Evolutionary conservation across 192 early-diverging fungal genomes (phyloP), one percentile per base, ranked within the genome.

Genomic region (Gorgonomyces haynaldii): DNA sequence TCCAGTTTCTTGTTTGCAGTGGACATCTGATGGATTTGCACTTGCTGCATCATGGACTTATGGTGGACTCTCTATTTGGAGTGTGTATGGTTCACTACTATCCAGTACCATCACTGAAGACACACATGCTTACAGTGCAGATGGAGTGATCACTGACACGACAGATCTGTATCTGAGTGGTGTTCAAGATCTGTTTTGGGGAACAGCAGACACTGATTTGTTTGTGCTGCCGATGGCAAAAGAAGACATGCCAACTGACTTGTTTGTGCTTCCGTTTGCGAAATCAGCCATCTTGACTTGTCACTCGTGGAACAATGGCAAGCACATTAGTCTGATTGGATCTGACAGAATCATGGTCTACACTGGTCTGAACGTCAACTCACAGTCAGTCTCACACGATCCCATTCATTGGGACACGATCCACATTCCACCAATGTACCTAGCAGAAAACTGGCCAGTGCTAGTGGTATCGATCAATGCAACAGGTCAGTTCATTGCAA

Each of bases 361-460:
- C 43, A 72, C 70, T 19, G 79, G 81, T 9, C 76, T 71, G 12
- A 64, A 76, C 39, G 72, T 66, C 35, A 76, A 85, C 32, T 71
- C 73, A 2, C 69, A 74, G 4, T 65, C 77, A 0, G 81, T 79
- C 45, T 76, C 80, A 42, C 63, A 82, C 9, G 85, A 84, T 46
- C 61, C 74, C 2, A 65, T 82, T 20, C 71, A 80, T 34, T 87
- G 86, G 83, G 77, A 75, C 21, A 67, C 79, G 27, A 73, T 84
- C 34, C 78, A 76, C 60, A 37, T 50, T 30, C 52, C 35, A n/a
- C 54, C 58, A 8, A 77, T 81, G 50, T 89, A 89, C 49, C 66
- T 89, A 28, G 70, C 78, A 8, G 70, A 74, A 31, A 84, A 87
- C 48, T 89, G 87, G 87, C 87, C 87, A 7, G 84, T 89, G 25